Evolutionary conservation across 805 yeast species (phyloP).

Genomic region (Lipomyces mesembrius): DNA sequence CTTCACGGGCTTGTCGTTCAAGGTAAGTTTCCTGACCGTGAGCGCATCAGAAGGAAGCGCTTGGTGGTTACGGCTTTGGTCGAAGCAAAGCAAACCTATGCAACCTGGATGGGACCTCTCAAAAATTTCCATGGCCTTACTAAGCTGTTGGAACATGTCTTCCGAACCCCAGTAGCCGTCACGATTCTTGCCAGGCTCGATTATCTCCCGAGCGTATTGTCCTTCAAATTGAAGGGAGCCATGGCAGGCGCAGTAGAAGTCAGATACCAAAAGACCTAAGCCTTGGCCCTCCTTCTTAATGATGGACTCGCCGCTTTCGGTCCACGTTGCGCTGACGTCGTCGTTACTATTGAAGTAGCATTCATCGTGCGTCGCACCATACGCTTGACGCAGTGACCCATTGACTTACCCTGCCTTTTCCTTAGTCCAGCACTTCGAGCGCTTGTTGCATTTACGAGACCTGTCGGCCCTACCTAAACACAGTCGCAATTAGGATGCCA

Average conservation of each 20-base stretch:
- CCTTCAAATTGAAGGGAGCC: constrained; percentile 7
- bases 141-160: not conserved
- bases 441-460: too few relatives aligned
- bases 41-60: too few relatives aligned
- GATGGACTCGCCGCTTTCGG: not conserved
- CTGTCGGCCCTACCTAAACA: too few relatives aligned
- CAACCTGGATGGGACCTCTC: not conserved
- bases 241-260: constrained; percentile 2
- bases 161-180: constrained; percentile 2
- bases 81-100: too few relatives aligned
- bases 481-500: too few relatives aligned
- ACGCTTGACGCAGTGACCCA: too few relatives aligned
- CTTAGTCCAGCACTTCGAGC: too few relatives aligned
- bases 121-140: not conserved
- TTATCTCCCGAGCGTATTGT: not conserved
- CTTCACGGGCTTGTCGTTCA: too few relatives aligned
- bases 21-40: too few relatives aligned
- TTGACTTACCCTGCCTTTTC: too few relatives aligned
- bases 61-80: too few relatives aligned
- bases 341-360: constrained; percentile 3
- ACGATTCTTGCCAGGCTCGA: not conserved
- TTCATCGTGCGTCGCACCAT: constrained; percentile 3
- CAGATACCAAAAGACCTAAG: constrained; percentile 1
- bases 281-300: constrained; percentile 1
- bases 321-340: not conserved